Evolutionary conservation across 2,329 filamentous ascomycete species (phyloP).

Genomic region (Fusarium sp.): DNA sequence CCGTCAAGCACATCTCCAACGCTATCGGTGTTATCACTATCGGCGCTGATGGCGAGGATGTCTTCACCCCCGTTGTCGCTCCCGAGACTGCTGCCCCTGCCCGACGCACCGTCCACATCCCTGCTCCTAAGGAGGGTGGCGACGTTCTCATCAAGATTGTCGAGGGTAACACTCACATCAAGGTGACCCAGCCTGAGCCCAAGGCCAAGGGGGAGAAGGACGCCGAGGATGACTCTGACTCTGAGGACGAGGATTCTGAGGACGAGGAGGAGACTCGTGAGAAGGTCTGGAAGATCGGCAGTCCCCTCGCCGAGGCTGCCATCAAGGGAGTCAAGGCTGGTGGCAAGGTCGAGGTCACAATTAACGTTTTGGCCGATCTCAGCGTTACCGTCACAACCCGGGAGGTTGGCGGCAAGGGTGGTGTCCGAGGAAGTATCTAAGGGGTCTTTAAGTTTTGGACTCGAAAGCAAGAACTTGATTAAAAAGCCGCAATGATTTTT

Average conservation of each 20-base stretch:
- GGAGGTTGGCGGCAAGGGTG: conserved; percentile 89
- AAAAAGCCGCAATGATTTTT: conserved; percentile 43
- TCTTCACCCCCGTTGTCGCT: conserved; percentile 84
- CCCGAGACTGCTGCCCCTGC: conserved; percentile 92
- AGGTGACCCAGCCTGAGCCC: conserved; percentile 88
- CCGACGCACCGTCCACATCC: conserved; percentile 84
- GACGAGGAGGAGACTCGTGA: conserved; percentile 89
- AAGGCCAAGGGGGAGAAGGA: conserved; percentile 74
- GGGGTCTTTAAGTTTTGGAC: conserved; percentile 40
- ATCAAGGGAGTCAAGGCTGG: conserved; percentile 88
- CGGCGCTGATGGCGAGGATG: conserved; percentile 69
- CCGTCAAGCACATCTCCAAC: conserved; percentile 88
- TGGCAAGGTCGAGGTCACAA: conserved; percentile 91
- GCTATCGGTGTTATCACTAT: conserved; percentile 87
- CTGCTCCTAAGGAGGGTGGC: conserved; percentile 82
- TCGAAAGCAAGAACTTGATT: conserved; percentile 32
- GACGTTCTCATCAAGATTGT: conserved; percentile 89
- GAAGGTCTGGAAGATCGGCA: conserved; percentile 92
- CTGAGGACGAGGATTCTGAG: conserved; percentile 70
- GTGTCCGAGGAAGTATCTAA: conserved; percentile 74
- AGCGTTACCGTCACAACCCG: conserved; percentile 83
- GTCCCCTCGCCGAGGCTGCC: conserved; percentile 85
- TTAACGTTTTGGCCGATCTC: conserved; percentile 87
- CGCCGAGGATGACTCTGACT: conserved; percentile 70
- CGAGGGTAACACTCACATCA: conserved; percentile 92